phyloP scores from a whole-genome alignment of 768 basidiomycete species.

The Calvatia gigantea region DNA sequence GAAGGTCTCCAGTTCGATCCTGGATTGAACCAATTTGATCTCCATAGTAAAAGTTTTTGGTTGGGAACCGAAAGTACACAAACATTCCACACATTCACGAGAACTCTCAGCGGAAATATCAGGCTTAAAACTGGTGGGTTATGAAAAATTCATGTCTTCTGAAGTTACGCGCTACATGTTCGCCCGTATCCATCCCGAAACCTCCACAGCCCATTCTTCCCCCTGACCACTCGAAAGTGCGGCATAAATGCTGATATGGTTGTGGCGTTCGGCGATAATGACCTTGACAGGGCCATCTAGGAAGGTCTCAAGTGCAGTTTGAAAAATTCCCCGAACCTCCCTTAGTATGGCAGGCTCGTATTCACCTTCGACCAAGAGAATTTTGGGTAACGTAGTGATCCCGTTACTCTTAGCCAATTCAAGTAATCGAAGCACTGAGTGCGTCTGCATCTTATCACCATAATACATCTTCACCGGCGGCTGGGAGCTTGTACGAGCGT shows the following conservation, averaged over 20 bases:
- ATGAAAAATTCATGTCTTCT: too few species aligned
- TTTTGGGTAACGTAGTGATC: slow-evolving; percentile 36
- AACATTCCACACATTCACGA: too few species aligned
- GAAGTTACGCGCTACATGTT: not conserved
- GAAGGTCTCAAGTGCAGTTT: slow-evolving; percentile 31
- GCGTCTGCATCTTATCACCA: slow-evolving; percentile 1
- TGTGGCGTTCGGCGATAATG: slow-evolving; percentile 48
- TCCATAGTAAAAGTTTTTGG: too few species aligned
- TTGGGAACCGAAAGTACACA: too few species aligned
- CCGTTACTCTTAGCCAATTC: slow-evolving; percentile 25
- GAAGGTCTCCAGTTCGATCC: slow-evolving; percentile 37
- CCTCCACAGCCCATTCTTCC: slow-evolving; percentile 58
- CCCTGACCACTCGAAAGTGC: slow-evolving; percentile 51
- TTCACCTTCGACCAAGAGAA: slow-evolving; percentile 49
- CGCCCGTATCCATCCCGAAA: slow-evolving; percentile 32
- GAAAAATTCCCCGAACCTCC: slow-evolving; percentile 34
- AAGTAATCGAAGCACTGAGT: slow-evolving; percentile 16
- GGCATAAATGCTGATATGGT: slow-evolving; percentile 57
- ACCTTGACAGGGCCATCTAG: slow-evolving; percentile 27
- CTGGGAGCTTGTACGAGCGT: slow-evolving; percentile 18
- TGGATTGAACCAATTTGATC: slow-evolving; percentile 34
- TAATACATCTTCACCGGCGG: slow-evolving; percentile 30
- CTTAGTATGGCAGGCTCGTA: slow-evolving; percentile 46
- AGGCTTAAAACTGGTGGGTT: too few species aligned
- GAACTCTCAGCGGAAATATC: too few species aligned